Evolutionary conservation across 305 asterid genomes (phyloP).

Genomic region (Fraxinus latifolia): DNA sequence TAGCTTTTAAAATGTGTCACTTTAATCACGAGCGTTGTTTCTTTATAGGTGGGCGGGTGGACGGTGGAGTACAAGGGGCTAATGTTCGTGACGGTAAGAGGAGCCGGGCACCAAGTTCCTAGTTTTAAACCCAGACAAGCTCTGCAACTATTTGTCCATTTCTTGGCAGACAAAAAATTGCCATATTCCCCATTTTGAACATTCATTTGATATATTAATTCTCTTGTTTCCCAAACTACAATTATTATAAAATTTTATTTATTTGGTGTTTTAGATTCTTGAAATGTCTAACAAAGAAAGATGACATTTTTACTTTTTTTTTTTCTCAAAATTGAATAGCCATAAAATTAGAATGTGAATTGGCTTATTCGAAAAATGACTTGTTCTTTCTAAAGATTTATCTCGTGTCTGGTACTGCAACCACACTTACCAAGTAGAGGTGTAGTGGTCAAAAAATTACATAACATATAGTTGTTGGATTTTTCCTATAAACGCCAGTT

Average conservation of each 20-base stretch:
- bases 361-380: not conserved
- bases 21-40: not conserved
- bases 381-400: not conserved
- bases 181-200: slow-evolving; percentile 51
- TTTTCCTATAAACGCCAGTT: not conserved
- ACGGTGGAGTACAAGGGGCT: slow-evolving; percentile 41
- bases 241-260: not conserved
- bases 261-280: not conserved
- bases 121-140: slow-evolving; percentile 66
- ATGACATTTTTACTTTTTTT: not conserved
- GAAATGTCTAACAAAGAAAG: not conserved
- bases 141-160: slow-evolving; percentile 56
- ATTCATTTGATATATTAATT: not conserved
- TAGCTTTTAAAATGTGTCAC: not conserved
- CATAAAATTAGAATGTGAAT: not conserved
- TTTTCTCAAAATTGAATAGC: not conserved
- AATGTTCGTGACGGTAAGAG: slow-evolving; percentile 49
- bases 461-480: not conserved
- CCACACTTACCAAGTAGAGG: not conserved
- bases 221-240: not conserved
- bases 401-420: not conserved
- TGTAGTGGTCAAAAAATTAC: not conserved
- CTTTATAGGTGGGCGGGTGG: slow-evolving; percentile 57
- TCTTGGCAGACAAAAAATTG: slow-evolving; percentile 45
- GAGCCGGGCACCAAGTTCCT: slow-evolving; percentile 65